phyloP scores from a whole-genome alignment of 768 basidiomycete species.

The Zangia roseola region DNA sequence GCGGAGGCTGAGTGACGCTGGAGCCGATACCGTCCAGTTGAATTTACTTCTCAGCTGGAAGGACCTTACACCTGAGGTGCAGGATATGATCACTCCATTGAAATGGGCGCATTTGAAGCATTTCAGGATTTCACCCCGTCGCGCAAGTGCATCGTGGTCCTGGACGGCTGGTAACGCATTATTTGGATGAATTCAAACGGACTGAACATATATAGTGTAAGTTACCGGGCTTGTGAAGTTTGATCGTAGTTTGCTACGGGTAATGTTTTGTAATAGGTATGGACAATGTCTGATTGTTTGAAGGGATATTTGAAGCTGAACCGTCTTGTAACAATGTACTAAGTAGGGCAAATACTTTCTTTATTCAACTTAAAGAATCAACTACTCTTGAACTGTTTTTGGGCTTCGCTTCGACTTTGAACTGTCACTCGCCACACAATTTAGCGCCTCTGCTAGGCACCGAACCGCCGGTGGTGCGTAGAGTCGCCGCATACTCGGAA shows the following conservation, averaged over 20 bases:
- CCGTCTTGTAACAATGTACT: too few species aligned
- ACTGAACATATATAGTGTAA: not conserved
- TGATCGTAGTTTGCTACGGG: not conserved
- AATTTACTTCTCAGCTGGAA: conserved; percentile 19
- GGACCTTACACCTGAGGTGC: conserved; percentile 17
- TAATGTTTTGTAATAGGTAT: not conserved
- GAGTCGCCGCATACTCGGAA: too few species aligned
- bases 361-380: too few species aligned
- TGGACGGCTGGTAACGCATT: conserved; percentile 13
- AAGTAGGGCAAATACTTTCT: too few species aligned
- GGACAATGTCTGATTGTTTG: not conserved
- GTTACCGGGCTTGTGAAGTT: not conserved
- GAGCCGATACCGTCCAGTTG: conserved; percentile 8
- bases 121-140: conserved; percentile 15
- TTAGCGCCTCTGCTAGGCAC: too few species aligned
- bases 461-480: too few species aligned
- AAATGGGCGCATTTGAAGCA: conserved; percentile 14
- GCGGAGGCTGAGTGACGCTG: conserved; percentile 14
- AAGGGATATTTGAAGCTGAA: too few species aligned
- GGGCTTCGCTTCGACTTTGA: too few species aligned
- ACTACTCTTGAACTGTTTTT: too few species aligned
- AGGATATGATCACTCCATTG: conserved; percentile 20
- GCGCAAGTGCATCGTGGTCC: conserved; percentile 9
- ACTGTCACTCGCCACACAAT: too few species aligned
- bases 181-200: not conserved